Conservation (phyloP, 2,329 filamentous ascomycete genomes). For the Neophaeococcomyces mojaviensis region DNA sequence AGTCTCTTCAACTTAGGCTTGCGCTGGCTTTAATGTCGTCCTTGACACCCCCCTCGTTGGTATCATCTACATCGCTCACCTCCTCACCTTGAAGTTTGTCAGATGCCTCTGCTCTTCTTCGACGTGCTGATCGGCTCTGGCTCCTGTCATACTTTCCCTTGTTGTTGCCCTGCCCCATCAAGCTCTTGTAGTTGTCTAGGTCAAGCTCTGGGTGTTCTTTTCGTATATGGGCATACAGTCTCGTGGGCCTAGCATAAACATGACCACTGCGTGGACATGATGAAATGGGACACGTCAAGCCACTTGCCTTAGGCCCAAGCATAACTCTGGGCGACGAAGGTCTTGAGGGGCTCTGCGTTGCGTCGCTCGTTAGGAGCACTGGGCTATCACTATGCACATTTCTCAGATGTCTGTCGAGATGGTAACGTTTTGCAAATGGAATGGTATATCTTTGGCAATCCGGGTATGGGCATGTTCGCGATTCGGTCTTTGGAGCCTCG, state of each 20-base stretch:
- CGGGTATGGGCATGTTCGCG: constrained; percentile 15
- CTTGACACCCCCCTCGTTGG: no score
- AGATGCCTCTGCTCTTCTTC: no score
- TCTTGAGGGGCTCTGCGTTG: neutral
- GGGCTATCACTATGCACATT: constrained; percentile 9
- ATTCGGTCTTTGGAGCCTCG: neutral
- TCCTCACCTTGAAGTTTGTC: no score
- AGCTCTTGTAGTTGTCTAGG: constrained; percentile 1
- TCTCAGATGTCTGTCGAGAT: constrained; percentile 17
- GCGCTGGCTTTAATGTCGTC: no score
- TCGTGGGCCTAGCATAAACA: constrained; percentile 14
- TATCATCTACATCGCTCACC: no score
- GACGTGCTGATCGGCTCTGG: neutral
- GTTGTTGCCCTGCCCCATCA: neutral
- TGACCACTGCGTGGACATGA: constrained; percentile 11
- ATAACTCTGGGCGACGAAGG: neutral
- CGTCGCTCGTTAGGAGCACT: neutral
- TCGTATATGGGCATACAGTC: constrained; percentile 21
- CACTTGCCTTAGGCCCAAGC: neutral
- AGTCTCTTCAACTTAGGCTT: no score
- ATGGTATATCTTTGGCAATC: constrained; percentile 15
- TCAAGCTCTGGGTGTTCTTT: constrained; percentile 22
- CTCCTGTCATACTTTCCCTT: constrained; percentile 7
- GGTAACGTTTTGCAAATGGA: constrained; percentile 17
- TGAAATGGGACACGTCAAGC: constrained; percentile 18